Evolutionary conservation across 768 basidiomycete genomes (phyloP), one percentile per base, ranked within the genome.

Genomic region (Tylopilus vinaceipallidus): DNA sequence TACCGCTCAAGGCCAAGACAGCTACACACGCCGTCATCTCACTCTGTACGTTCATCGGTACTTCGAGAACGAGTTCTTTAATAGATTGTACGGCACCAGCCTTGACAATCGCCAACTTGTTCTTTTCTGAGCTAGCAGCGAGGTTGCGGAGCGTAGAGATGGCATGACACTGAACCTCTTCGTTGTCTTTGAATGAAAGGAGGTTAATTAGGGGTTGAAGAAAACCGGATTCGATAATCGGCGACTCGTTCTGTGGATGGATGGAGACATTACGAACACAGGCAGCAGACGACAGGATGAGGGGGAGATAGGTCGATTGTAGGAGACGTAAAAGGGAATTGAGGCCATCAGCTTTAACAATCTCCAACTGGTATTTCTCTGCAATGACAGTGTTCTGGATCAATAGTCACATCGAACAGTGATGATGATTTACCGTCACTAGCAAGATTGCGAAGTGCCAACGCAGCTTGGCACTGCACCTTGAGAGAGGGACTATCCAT

Each of bases 1-100:
- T 67, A 95, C 95, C 95, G 60, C 92, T 95, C 59, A 99, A 68
- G 6, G 95, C 97, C 54, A 99, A 72, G 13, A 98, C 97, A 16
- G 97, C 97, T 37, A 98, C 88, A 60, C 95, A 98, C 6, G 97
- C 97, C 36, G 97, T 99, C 97, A 99, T 99, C 73, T 98, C 97
- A 63, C 93, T 95, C 72, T 99, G 97, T 11, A 99, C 97, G 54
- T 88, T 89, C 74, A 97, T 83, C 4, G 97, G 94, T 2, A 98
- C 95, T 61, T 88, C 88, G 12, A 99, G 75, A 2, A 99, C 94
- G 16, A 99, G 76, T 62, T 98, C 93, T 72, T 97, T 97, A 73
- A 99, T 99, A 37, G 91, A 86, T 63, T 93, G 91, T 4, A 98
- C 87, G 16, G 97, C 97, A 4, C 97, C 97, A 6, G 97, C 95